Percentiles rank a stretch among this genome's conserved stretches.
phyloP scores from a whole-genome alignment of 1,139 yeast species.

The Candida mesenterica region DNA sequence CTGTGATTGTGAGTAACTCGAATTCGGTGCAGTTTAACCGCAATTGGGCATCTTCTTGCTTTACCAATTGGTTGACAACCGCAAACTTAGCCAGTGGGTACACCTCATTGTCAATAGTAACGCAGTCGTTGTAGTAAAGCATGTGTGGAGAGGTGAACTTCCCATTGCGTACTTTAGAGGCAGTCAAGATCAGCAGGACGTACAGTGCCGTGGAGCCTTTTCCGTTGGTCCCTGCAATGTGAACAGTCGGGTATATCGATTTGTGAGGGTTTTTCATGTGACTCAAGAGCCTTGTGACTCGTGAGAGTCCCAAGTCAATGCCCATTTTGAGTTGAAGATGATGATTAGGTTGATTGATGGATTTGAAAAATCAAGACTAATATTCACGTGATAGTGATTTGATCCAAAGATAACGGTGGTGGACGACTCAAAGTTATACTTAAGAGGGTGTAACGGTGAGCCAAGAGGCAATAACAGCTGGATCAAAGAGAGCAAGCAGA shows the following conservation, averaged over 20 bases:
- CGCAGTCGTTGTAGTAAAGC: conserved; percentile 69
- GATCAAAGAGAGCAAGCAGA: too few relatives aligned
- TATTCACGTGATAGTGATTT: too few relatives aligned
- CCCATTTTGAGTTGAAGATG: conserved; percentile 28
- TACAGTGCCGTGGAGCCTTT: conserved; percentile 90
- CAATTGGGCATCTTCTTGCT: conserved; percentile 30
- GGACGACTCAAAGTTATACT: too few relatives aligned
- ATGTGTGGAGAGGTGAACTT: conserved; percentile 88
- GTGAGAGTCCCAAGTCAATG: conserved; percentile 60
- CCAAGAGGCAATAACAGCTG: too few relatives aligned
- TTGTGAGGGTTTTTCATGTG: conserved; percentile 69
- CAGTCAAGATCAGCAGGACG: conserved; percentile 57
- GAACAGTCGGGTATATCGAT: conserved; percentile 57
- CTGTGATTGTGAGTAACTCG: conserved; percentile 80
- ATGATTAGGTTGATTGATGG: too few relatives aligned
- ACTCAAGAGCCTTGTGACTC: conserved; percentile 56
- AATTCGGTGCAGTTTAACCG: conserved; percentile 77
- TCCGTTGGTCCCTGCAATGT: conserved; percentile 93
- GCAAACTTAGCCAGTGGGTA: conserved; percentile 50
- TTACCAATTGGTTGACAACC: conserved; percentile 40
- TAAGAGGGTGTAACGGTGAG: too few relatives aligned
- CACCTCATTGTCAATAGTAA: conserved; percentile 59
- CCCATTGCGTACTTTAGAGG: conserved; percentile 57
- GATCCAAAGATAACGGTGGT: too few relatives aligned
- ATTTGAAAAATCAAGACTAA: too few relatives aligned